Base-by-base conservation (phyloP, 176 grass and related monocot genomes). In the Neostapfia colusana region DNA sequence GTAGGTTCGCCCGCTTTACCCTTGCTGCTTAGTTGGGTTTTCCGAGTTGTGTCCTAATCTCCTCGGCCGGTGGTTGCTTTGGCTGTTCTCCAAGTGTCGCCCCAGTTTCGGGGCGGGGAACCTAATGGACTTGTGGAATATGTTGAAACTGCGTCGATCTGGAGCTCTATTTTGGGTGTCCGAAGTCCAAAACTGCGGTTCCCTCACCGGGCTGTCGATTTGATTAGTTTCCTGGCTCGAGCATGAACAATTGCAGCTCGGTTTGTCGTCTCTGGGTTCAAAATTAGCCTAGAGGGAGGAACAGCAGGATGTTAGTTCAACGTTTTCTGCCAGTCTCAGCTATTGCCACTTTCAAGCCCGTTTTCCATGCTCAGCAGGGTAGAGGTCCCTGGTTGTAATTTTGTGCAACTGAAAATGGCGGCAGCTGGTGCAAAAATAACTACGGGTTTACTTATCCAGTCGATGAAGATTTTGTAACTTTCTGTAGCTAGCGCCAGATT, bases 1-100 rank as follows among this genome's bases (percentile, higher is more conserved):
- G 95, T 99, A 70, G 1, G 35, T 49, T 36, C 18, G 16, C 64
- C 17, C 21, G 35, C 15, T 27, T 54, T 12, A 10, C 35, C 50
- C 21, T 25, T 17, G 40, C 7, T 43, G 3, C 31, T 1, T 31
- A 31, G 31, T 31, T 31, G 31, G 31, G 31, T 31, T 31, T 31
- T 31, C 31, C 31, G 31, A 31, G 31, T 10, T 27, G 7, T 14
- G 10, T 43, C 25, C 36, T 36, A 14, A 34, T 62, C 41, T n/a
- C 4, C 14, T 28, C 48, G 57, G 67, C 36, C 8, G 20, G 61
- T 60, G 21, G 59, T 18, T 10, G 46, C 16, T 12, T 58, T 17
- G 23, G 60, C 20, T 28, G 31, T 6, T 34, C 18, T 65, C 26
- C 10, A 25, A 58, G 26, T 28, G 75, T 40, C 9, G 6, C 64